A percentile compares a stretch with the other conserved stretches of the same genome.
These are phyloP conservation scores for Esteya vermicola DNA, from an alignment of 2,329 filamentous ascomycete genomes.

Conservation along the genomic window DNA sequence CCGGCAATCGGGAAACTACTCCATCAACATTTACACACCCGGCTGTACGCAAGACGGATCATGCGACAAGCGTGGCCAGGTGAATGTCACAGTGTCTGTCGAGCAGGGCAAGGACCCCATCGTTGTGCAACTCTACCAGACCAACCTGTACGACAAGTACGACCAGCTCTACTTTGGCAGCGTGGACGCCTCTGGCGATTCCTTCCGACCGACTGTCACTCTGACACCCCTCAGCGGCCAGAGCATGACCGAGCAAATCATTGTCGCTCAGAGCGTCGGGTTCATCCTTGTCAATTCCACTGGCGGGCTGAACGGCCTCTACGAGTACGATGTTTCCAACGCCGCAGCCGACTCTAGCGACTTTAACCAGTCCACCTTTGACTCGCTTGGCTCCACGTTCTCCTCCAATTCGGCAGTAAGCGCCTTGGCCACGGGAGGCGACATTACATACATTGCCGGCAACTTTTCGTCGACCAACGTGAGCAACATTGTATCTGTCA, in stretches of 20 bases:
- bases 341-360: constrained; percentile 43
- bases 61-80: constrained; percentile 61
- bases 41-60: constrained; percentile 71
- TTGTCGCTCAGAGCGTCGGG: constrained; percentile 82
- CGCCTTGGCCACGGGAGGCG: constrained; percentile 48
- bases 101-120: constrained; percentile 35
- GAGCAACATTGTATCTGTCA: constrained; percentile 66
- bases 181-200: constrained; percentile 58
- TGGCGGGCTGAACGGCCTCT: constrained; percentile 76
- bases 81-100: constrained; percentile 51
- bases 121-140: constrained; percentile 55
- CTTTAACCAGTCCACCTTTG: constrained; percentile 59
- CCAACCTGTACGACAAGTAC: constrained; percentile 93
- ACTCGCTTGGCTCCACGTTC: constrained; percentile 61
- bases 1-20: constrained; percentile 80
- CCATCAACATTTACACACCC: constrained; percentile 81
- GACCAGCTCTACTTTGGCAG: constrained; percentile 80
- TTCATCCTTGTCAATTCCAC: constrained; percentile 63
- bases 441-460: constrained; percentile 63
- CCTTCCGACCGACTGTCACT: constrained; percentile 70
- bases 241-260: constrained; percentile 44
- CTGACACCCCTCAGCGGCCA: constrained; percentile 56
- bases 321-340: constrained; percentile 65
- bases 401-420: constrained; percentile 52
- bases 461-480: constrained; percentile 61